A percentile compares a stretch with the other conserved stretches of the same genome.
These are phyloP conservation scores for Volvariella volvacea DNA, from an alignment of 1,284 basidiomycete species.

Conservation along the genomic window DNA sequence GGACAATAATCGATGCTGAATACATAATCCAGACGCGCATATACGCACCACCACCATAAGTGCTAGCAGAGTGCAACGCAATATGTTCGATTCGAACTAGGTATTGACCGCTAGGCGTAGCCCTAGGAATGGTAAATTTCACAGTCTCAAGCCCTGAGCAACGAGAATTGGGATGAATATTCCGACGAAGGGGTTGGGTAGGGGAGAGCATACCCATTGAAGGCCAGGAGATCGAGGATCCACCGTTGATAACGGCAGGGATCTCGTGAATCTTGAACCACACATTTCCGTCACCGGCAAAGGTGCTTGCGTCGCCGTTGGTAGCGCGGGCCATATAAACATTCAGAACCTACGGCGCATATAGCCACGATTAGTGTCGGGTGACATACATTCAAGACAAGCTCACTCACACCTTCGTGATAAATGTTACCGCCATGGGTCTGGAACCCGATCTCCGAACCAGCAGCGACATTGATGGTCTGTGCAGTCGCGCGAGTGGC, in stretches of 20 bases:
- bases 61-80: slow-evolving; percentile 33
- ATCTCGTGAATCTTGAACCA: slow-evolving; percentile 15
- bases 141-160: neutral
- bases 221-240: slow-evolving; percentile 32
- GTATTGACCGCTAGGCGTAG: slow-evolving; percentile 9
- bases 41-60: too few relatives aligned
- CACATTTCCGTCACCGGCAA: slow-evolving; percentile 15
- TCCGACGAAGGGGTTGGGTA: slow-evolving; percentile 37
- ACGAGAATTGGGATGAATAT: slow-evolving; percentile 31
- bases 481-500: slow-evolving; percentile 2
- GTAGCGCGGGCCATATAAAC: slow-evolving; percentile 24
- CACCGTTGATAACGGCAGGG: neutral
- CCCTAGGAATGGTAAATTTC: neutral
- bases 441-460: slow-evolving; percentile 20
- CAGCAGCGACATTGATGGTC: slow-evolving; percentile 20
- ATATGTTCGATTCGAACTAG: slow-evolving; percentile 42
- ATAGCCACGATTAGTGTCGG: too few relatives aligned
- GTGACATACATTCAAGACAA: too few relatives aligned
- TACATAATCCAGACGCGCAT: too few relatives aligned
- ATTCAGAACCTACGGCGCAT: too few relatives aligned
- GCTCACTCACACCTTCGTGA: slow-evolving; percentile 21
- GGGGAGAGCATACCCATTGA: slow-evolving; percentile 25
- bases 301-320: slow-evolving; percentile 13
- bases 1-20: neutral
- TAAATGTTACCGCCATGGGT: slow-evolving; percentile 20